Evolutionary conservation across 2,329 filamentous ascomycete genomes (phyloP).

Genomic region (Cordyceps farinosa): DNA sequence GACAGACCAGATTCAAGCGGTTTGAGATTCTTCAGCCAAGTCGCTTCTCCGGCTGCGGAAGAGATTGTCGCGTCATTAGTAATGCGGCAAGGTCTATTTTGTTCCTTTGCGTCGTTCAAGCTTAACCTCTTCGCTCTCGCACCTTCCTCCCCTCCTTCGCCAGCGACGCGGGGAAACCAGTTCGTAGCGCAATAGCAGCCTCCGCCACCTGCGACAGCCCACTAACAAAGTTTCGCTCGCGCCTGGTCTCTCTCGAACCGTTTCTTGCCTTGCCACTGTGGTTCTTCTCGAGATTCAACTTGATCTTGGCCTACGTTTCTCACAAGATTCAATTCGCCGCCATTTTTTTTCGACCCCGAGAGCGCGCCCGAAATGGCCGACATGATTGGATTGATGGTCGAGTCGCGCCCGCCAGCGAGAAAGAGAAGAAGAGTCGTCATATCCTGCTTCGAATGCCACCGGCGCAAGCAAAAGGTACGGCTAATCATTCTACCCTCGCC

Average conservation of each 20-base stretch:
- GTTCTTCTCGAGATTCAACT: not conserved
- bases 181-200: not conserved
- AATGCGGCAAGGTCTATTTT: not conserved
- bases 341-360: too few species aligned
- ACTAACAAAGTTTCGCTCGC: not conserved
- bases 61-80: slow-evolving; percentile 10
- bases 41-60: not conserved
- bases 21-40: not conserved
- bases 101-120: not conserved
- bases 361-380: slow-evolving; percentile 20
- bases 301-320: not conserved
- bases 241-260: not conserved
- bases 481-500: not conserved
- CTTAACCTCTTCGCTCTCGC: not conserved
- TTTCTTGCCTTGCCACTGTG: not conserved
- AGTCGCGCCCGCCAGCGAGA: slow-evolving; percentile 38
- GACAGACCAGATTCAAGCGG: not conserved
- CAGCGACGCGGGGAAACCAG: not conserved
- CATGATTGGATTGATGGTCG: slow-evolving; percentile 13
- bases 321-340: not conserved
- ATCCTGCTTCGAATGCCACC: slow-evolving; percentile 62
- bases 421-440: slow-evolving; percentile 60
- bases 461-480: slow-evolving; percentile 57
- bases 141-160: not conserved
- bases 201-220: not conserved